Conservation (phyloP, 2,329 filamentous ascomycete genomes). For the Periconia macrospinosa region DNA sequence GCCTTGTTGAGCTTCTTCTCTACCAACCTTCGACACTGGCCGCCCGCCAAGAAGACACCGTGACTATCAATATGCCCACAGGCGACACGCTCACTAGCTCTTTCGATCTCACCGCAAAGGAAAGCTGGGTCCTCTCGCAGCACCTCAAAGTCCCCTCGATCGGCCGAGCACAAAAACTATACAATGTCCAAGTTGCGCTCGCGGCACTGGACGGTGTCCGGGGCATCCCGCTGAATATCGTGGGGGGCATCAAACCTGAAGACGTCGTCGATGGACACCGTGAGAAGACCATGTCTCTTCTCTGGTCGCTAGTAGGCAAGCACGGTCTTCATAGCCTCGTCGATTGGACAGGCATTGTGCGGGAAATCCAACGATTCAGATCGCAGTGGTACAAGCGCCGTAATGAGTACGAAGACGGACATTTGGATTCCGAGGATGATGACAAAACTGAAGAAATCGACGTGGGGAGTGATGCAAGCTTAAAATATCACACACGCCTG, state of each 20-base stretch:
- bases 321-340: conserved; percentile 58
- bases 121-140: conserved; percentile 55
- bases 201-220: conserved; percentile 52
- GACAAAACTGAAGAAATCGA: conserved; percentile 27
- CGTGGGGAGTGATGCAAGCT: conserved; percentile 6
- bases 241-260: conserved; percentile 53
- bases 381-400: conserved; percentile 31
- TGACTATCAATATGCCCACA: conserved; percentile 51
- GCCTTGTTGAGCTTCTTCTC: conserved; percentile 61
- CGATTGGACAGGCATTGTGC: conserved; percentile 57
- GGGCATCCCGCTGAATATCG: conserved; percentile 45
- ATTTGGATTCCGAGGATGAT: conserved; percentile 37
- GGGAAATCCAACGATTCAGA: conserved; percentile 53
- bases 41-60: conserved; percentile 39
- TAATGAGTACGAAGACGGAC: conserved; percentile 32
- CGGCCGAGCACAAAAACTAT: conserved; percentile 58
- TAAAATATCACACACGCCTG: conserved; percentile 44
- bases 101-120: conserved; percentile 33
- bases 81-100: conserved; percentile 47
- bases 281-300: conserved; percentile 63
- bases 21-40: conserved; percentile 43
- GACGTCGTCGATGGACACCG: conserved; percentile 67
- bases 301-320: conserved; percentile 63
- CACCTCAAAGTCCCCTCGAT: conserved; percentile 61
- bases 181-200: conserved; percentile 62